A percentile compares a stretch with the other conserved stretches of the same genome.
phyloP scores from a whole-genome alignment of 179 eudicot species.

The Patellifolia procumbens region DNA sequence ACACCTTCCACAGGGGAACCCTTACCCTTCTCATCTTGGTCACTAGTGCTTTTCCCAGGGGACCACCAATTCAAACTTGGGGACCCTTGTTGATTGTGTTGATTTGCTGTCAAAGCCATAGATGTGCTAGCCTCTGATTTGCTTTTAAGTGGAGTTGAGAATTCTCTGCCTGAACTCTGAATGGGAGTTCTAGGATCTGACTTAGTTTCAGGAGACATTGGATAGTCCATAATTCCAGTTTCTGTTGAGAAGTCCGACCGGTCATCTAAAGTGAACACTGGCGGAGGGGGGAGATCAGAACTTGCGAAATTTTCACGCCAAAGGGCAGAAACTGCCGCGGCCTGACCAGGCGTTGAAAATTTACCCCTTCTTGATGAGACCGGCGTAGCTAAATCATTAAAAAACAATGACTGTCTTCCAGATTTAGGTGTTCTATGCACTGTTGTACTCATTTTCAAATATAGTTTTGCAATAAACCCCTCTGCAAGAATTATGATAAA shows the following conservation, averaged over 20 bases:
- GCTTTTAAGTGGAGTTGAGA: constrained; percentile 52
- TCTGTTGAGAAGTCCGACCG: constrained; percentile 87
- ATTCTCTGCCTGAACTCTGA: constrained; percentile 50
- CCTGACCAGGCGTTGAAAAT: constrained; percentile 87
- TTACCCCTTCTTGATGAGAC: constrained; percentile 69
- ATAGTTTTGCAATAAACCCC: constrained; percentile 6
- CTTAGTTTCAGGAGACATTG: constrained; percentile 70
- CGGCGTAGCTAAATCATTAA: constrained; percentile 78
- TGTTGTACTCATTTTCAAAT: constrained; percentile 46
- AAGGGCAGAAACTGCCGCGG: constrained; percentile 93
- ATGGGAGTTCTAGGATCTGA: constrained; percentile 77
- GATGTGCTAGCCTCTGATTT: constrained; percentile 77
- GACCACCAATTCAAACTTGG: constrained; percentile 80
- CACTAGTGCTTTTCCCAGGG: constrained; percentile 57
- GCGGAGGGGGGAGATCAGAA: constrained; percentile 96
- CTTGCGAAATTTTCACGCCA: constrained; percentile 90
- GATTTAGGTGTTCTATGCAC: constrained; percentile 66
- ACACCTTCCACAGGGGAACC: constrained; percentile 96
- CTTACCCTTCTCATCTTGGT: constrained; percentile 83
- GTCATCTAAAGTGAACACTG: constrained; percentile 85
- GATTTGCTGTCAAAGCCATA: constrained; percentile 44
- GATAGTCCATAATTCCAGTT: constrained; percentile 67
- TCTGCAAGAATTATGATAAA: background rate
- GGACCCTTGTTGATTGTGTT: constrained; percentile 64
- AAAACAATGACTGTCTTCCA: constrained; percentile 68